phyloP scores from a whole-genome alignment of 2,329 filamentous ascomycete genomes.

The Phialophora expanda region DNA sequence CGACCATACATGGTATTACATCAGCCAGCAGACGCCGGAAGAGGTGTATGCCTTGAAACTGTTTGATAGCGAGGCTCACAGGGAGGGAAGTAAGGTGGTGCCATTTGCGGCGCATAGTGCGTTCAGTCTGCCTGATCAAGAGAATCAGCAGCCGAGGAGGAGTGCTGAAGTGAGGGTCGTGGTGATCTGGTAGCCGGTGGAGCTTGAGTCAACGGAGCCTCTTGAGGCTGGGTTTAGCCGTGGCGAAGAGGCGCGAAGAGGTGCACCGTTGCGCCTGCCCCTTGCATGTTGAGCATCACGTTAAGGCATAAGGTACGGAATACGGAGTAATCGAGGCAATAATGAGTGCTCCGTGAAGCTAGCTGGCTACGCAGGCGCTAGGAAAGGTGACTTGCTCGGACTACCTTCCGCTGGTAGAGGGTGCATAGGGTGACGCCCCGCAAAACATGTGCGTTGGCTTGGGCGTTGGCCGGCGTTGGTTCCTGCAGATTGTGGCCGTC shows the following conservation, averaged over 20 bases:
- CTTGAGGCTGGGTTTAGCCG: background rate
- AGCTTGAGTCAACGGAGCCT: background rate
- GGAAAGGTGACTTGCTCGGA: background rate
- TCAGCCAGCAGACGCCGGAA: slow-evolving; percentile 24
- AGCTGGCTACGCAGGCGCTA: background rate
- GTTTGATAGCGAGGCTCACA: slow-evolving; percentile 26
- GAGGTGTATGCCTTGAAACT: slow-evolving; percentile 26
- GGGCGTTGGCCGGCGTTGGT: background rate
- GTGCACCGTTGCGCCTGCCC: too few species aligned
- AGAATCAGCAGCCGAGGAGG: slow-evolving; percentile 6
- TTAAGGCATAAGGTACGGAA: too few species aligned
- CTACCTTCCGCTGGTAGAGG: slow-evolving; percentile 4
- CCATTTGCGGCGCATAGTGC: slow-evolving; percentile 23
- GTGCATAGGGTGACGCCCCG: background rate
- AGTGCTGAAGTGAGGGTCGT: slow-evolving; percentile 23
- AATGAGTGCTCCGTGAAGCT: background rate
- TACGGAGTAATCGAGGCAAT: too few species aligned
- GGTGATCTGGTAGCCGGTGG: slow-evolving; percentile 20
- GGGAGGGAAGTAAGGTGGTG: slow-evolving; percentile 8
- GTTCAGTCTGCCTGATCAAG: slow-evolving; percentile 16
- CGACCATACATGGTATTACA: slow-evolving; percentile 18
- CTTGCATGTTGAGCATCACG: too few species aligned
- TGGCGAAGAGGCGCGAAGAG: too few species aligned
- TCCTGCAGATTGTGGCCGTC: slow-evolving; percentile 17
- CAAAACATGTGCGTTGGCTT: background rate